Base-by-base conservation (phyloP, 129 eudicot genomes). In the Artemisia annua region DNA sequence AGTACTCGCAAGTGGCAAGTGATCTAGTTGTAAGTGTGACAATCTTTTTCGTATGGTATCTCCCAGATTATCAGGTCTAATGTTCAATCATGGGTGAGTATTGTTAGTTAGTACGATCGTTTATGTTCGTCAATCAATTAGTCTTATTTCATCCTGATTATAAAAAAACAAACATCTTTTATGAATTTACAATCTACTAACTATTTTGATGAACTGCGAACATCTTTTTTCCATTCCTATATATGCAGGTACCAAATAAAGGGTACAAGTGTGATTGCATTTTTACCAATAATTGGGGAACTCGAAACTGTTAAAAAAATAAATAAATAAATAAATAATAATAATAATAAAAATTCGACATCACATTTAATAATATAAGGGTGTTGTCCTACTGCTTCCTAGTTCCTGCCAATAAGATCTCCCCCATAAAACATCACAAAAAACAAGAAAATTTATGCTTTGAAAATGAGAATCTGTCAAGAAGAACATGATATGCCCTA, bases 401-500 rank as follows among this genome's bases (percentile, higher is more conserved):
- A 52, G 62, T 50, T 64, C 63, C 61, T 73, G 63, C 20, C 63
- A 50, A 26, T n/a, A 63, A 63, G 63, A 74, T 50, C 64, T 74
- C 26, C 63, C 71, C 71, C 78, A 74, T 56, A 63, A 63, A 55
- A 78, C 82, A 63, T 78, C 77, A 78, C 77, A 63, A 63, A 78
- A 76, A 76, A 62, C 63, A 70, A 65, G 56, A 78, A 32, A 18
- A 63, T 11, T 70, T 63, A 43, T 71, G 72, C 72, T 71, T 71
- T 70, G 67, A 78, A 78, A 70, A 70, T 53, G 77, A 78, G 77
- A 71, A 71, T 71, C 73, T 78, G 77, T 63, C 73, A 71, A 70
- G 67, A 54, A 53, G 77, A 71, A 78, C 77, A 77, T 69, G 81
- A 52, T 43, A 52, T 63, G 72, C 81, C 66, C 66, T 7, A 60